Evolutionary conservation across 352 stramenopile genomes (phyloP), one percentile per base, ranked within the genome.

Genomic region (Phytophthora uliginosa): DNA sequence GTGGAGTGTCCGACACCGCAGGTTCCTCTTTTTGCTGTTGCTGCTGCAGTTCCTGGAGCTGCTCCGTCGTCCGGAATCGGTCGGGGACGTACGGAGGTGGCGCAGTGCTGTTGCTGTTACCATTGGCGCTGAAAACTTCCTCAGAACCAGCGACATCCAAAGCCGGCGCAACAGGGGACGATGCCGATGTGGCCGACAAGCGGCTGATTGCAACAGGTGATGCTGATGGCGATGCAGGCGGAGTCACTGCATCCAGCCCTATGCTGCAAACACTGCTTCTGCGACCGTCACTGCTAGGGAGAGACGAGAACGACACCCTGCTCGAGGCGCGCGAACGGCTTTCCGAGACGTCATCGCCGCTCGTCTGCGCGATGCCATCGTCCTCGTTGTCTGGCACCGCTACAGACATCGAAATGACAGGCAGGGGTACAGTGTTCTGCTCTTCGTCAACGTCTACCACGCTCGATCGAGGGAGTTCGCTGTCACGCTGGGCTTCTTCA

Each of bases 251-350:
- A 56, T 78, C 74, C 42, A 78, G 47, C 0, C 55, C 60, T 56
- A 75, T 76, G 34, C 71, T 74, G 36, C 66, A 73, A n/a, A 76
- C 69, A 38, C 62, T 76, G 51, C 74, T 78, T 38, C 50, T 52
- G 22, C 66, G 66, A 60, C 61, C 40, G 20, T 52, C 60, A 20
- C 58, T 73, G 38, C 65, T 75, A 10, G 31, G 45, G 26, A 70
- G 34, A 4, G 74, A 78, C 22, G 74, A 73, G 48, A 73, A 71
- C 7, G 71, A 78, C 38, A 71, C 13, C 31, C 63, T 64, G 38
- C 63, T 68, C 4, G 74, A 78, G 54, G 60, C 33, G 7, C 58
- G 65, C 34, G 69, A 76, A 7, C 51, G 26, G 36, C 51, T 71
- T 60, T 81, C 70, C 2, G 31, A 78, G 42, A 78, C 55, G 6